Evolutionary conservation across 129 eudicot species (phyloP).

Genomic region (Heracleum sosnowskyi): DNA sequence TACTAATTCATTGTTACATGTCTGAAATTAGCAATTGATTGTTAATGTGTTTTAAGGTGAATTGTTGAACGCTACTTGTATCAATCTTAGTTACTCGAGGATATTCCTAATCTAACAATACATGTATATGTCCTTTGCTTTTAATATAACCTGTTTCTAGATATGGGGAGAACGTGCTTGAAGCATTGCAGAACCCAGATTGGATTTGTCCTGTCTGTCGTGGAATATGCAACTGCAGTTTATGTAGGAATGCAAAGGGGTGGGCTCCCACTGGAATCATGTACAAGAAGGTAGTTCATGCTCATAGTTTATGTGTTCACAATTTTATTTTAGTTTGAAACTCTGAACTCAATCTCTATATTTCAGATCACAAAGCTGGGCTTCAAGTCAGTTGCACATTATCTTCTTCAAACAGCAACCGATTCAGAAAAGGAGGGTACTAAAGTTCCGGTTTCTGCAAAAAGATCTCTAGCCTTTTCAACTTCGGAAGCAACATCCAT

Average conservation of each 20-base stretch:
- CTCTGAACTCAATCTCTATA: slow-evolving; percentile 4
- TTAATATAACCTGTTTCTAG: slow-evolving; percentile 30
- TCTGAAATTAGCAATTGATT: background rate
- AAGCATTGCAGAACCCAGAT: slow-evolving; percentile 69
- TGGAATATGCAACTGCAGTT: slow-evolving; percentile 96
- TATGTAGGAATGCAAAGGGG: slow-evolving; percentile 92
- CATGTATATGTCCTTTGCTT: background rate
- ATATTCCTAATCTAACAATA: background rate
- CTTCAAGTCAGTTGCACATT: slow-evolving; percentile 93
- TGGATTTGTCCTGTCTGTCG: slow-evolving; percentile 97
- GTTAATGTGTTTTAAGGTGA: background rate
- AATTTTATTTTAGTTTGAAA: background rate
- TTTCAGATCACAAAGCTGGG: slow-evolving; percentile 61
- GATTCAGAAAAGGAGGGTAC: slow-evolving; percentile 22
- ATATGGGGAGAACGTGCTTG: slow-evolving; percentile 89
- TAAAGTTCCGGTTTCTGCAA: slow-evolving; percentile 33
- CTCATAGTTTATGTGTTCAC: background rate
- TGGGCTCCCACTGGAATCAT: slow-evolving; percentile 87
- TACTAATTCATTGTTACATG: background rate
- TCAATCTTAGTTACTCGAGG: background rate
- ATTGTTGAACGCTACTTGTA: background rate
- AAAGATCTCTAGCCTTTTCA: slow-evolving; percentile 53
- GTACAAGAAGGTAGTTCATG: slow-evolving; percentile 44
- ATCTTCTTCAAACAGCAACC: slow-evolving; percentile 60
- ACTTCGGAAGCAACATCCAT: slow-evolving; percentile 11